A percentile compares a stretch with the other conserved stretches of the same genome.
Evolutionary conservation across 2,329 filamentous ascomycete genomes (phyloP).

Genomic region (Phialocephala subalpina): DNA sequence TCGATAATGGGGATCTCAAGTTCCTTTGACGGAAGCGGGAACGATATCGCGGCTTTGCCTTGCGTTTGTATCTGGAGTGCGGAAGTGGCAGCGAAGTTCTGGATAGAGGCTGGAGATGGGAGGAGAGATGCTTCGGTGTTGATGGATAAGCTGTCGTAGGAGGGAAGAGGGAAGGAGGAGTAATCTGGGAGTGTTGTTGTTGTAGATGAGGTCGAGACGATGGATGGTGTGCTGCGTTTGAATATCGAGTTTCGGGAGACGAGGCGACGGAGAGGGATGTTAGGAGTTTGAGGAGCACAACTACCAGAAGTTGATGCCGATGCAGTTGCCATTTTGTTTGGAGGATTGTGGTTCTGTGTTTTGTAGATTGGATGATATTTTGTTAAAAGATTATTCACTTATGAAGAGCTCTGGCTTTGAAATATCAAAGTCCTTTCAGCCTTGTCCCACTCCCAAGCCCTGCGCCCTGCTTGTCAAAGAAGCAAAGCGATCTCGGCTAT

Average conservation of each 20-base stretch:
- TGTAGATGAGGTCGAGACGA: slow-evolving; percentile 5
- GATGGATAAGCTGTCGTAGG: slow-evolving; percentile 16
- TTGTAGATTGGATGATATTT: too few relatives aligned
- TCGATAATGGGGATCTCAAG: slow-evolving; percentile 54
- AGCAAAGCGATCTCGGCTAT: not conserved
- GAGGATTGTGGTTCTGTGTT: too few relatives aligned
- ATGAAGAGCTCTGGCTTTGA: not conserved
- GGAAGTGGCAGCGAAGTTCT: slow-evolving; percentile 51
- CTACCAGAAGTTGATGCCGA: slow-evolving; percentile 2
- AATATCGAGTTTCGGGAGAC: not conserved
- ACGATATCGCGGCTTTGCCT: slow-evolving; percentile 53
- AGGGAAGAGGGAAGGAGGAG: slow-evolving; percentile 3
- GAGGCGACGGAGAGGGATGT: slow-evolving; percentile 19
- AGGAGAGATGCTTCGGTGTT: slow-evolving; percentile 12
- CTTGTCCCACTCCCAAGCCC: not conserved
- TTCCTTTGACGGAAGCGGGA: slow-evolving; percentile 49
- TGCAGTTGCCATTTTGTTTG: slow-evolving; percentile 6
- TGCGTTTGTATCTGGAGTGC: slow-evolving; percentile 57
- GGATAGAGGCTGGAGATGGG: not conserved
- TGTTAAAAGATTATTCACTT: not conserved
- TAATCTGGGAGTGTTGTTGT: not conserved
- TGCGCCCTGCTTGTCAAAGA: slow-evolving; percentile 11
- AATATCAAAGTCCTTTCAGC: slow-evolving; percentile 10
- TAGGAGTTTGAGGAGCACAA: not conserved
- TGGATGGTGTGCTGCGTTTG: not conserved